Percentiles rank a stretch among this genome's conserved stretches.
These are phyloP conservation scores for Fusarium sp. DNA, from an alignment of 2,329 filamentous ascomycete species.

Conservation along the genomic window DNA sequence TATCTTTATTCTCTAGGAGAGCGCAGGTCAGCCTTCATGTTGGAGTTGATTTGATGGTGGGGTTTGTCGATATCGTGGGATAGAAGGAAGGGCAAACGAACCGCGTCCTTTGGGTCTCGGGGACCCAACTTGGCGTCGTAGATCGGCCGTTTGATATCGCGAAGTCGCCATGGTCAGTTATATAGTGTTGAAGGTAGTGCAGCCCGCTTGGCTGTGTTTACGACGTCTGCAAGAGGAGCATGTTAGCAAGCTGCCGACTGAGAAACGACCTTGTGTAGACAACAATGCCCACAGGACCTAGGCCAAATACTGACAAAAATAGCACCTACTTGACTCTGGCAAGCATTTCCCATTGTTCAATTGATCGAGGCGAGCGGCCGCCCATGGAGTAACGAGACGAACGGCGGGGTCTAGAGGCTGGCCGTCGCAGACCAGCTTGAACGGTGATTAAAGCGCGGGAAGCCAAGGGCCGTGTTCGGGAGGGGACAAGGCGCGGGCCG, in stretches of 20 bases:
- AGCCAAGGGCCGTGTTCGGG: constrained; percentile 19
- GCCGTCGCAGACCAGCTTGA: constrained; percentile 26
- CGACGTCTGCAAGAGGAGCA: constrained; percentile 48
- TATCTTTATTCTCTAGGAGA: constrained; percentile 80
- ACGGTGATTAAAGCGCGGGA: constrained; percentile 14
- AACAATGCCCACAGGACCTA: constrained; percentile 7
- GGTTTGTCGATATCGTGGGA: constrained; percentile 1
- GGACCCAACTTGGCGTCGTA: constrained; percentile 63
- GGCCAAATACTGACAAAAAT: constrained; percentile 26
- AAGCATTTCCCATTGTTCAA: constrained; percentile 60
- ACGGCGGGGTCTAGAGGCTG: constrained; percentile 34
- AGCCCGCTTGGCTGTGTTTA: constrained; percentile 53
- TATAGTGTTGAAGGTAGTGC: constrained; percentile 39
- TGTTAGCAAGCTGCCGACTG: constrained; percentile 19
- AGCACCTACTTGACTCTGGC: constrained; percentile 55
- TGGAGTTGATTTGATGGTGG: not conserved
- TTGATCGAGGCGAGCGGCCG: constrained; percentile 52
- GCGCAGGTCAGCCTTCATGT: constrained; percentile 18
- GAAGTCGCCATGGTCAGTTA: constrained; percentile 56
- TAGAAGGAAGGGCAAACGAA: constrained; percentile 46
- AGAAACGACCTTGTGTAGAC: not conserved
- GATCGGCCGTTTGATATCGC: constrained; percentile 56
- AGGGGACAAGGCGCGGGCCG: constrained; percentile 27
- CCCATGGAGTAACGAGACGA: constrained; percentile 52
- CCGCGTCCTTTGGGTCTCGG: constrained; percentile 66